Percentiles rank a stretch among this genome's conserved stretches.
Conservation (phyloP, 805 yeast species). For the Ogataea nakhonphanomensis region DNA sequence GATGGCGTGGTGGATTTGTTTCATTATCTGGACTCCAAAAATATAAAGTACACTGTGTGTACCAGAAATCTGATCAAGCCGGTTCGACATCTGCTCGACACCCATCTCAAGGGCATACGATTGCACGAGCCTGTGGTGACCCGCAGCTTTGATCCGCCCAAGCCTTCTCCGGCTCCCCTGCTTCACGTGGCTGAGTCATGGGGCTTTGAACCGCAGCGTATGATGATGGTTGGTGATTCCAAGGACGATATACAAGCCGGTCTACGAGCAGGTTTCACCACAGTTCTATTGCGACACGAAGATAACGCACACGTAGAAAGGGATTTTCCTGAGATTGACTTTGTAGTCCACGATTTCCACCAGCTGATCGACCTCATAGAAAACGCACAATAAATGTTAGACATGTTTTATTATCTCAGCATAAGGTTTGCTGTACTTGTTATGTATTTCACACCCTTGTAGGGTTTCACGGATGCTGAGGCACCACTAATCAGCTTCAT, state of each 20-base stretch:
- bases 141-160: constrained; percentile 62
- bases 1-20: constrained; percentile 45
- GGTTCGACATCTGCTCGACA: constrained; percentile 47
- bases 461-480: constrained; percentile 65
- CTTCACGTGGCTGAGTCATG: constrained; percentile 50
- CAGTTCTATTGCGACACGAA: constrained; percentile 51
- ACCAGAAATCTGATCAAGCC: constrained; percentile 58
- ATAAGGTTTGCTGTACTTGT: constrained; percentile 61
- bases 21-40: constrained; percentile 24
- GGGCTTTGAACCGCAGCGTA: constrained; percentile 42
- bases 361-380: constrained; percentile 32
- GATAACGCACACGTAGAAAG: constrained; percentile 45
- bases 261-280: constrained; percentile 55
- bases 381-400: not conserved
- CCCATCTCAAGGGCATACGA: constrained; percentile 36
- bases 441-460: constrained; percentile 85
- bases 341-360: constrained; percentile 34
- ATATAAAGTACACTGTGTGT: constrained; percentile 52
- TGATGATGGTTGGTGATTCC: constrained; percentile 75
- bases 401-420: constrained; percentile 29
- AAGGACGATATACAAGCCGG: constrained; percentile 68
- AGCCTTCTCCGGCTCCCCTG: constrained; percentile 64
- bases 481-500: constrained; percentile 56
- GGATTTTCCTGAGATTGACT: constrained; percentile 35
- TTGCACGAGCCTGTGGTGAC: constrained; percentile 54